These are phyloP conservation scores for Globisporangium viniferum DNA, from an alignment of 352 stramenopile species.

Conservation along the genomic window DNA sequence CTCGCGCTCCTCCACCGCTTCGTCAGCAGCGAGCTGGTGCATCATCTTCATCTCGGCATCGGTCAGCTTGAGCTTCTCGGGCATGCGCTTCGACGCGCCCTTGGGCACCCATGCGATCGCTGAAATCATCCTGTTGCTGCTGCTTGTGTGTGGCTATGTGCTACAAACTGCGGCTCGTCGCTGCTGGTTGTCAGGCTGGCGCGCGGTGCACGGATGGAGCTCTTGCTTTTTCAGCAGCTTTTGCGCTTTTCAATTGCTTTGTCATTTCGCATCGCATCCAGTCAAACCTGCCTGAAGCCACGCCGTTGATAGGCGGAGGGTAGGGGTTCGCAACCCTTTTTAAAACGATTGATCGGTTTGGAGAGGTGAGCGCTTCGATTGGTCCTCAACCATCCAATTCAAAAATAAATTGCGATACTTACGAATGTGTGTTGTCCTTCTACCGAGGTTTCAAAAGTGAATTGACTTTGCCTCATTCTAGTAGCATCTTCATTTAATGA, in stretches of 20 bases:
- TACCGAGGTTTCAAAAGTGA: background rate
- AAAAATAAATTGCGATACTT: background rate
- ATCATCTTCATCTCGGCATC: conserved; percentile 81
- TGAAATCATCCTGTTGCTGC: conserved; percentile 44
- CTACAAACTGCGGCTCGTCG: background rate
- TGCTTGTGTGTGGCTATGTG: conserved; percentile 6
- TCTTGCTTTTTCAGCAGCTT: conserved; percentile 6
- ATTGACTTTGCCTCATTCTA: background rate
- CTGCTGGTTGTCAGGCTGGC: background rate
- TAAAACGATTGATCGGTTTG: background rate
- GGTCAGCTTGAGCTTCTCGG: conserved; percentile 86
- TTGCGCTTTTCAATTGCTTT: conserved; percentile 14
- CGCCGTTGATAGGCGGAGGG: background rate
- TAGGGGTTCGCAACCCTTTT: background rate
- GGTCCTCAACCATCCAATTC: background rate
- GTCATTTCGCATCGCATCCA: conserved; percentile 17
- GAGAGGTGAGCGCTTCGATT: background rate
- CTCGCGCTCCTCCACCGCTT: conserved; percentile 61
- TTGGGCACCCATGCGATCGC: conserved; percentile 57
- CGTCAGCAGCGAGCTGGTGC: conserved; percentile 68
- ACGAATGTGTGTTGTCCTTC: background rate
- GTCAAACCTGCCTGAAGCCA: conserved; percentile 16
- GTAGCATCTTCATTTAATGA: background rate
- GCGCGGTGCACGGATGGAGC: background rate
- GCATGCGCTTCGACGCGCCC: conserved; percentile 55